A percentile compares a stretch with the other conserved stretches of the same genome.
Conservation (phyloP, 768 basidiomycete genomes). For the Paxillus rubicundulus region DNA sequence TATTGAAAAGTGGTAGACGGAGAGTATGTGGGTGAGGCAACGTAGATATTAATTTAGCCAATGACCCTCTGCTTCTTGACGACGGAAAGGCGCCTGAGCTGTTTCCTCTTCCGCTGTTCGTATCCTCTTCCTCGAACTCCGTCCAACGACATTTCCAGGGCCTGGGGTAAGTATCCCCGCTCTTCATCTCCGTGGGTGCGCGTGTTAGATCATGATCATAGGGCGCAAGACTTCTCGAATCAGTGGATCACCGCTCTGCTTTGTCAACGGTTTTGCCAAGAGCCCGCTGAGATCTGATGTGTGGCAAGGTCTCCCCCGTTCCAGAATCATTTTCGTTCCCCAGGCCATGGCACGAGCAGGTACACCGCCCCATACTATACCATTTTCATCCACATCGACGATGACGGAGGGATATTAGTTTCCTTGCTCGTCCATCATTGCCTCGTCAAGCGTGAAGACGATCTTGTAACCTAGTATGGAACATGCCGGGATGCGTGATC, state of each 20-base stretch:
- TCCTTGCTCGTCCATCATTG: background rate
- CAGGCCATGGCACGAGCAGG: background rate
- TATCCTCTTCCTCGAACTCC: background rate
- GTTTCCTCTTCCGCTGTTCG: background rate
- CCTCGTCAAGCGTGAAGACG: slow-evolving; percentile 4
- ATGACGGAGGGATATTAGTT: background rate
- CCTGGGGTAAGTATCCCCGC: background rate
- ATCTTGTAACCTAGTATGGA: slow-evolving; percentile 6
- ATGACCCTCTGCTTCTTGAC: background rate
- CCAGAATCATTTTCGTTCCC: background rate
- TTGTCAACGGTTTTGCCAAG: background rate
- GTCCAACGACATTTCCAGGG: background rate
- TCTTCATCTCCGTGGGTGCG: background rate
- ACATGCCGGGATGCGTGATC: background rate
- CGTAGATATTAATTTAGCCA: background rate
- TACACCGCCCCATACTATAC: background rate
- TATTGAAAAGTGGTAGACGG: background rate
- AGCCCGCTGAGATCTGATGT: background rate
- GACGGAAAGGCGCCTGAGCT: background rate
- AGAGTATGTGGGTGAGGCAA: background rate
- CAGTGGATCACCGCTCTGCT: background rate
- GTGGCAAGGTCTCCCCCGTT: slow-evolving; percentile 14
- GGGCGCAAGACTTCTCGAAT: background rate
- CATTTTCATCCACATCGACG: slow-evolving; percentile 1
- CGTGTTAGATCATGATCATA: background rate